These are phyloP conservation scores for carrot (Daucus carota) DNA, from an alignment of 129 eudicot genomes.

Conservation along the genomic window DH1_v3.0 NC_030383.2:49152001-49152500, in stretches of 20 bases:
- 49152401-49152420: conserved; percentile 15
- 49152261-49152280: not conserved
- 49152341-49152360: conserved; percentile 88
- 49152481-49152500: not conserved
- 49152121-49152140: not conserved
- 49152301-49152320: not conserved
- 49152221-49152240: not conserved
- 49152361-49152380: conserved; percentile 98
- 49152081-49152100: not conserved
- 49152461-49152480: not conserved
- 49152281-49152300: not conserved
- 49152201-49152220: not conserved
- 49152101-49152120: not conserved
- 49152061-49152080: not conserved
- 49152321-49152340: conserved; percentile 30
- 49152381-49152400: conserved; percentile 90
- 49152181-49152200: not conserved
- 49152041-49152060: not conserved
- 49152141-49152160: not conserved
- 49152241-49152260: not conserved
- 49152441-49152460: not conserved
- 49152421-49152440: not conserved
- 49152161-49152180: not conserved
- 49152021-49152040: not conserved
- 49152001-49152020: not conserved